These are phyloP conservation scores for Phalaenopsis equestris DNA, from an alignment of 106 monocot genomes.

Conservation along the genomic window DNA sequence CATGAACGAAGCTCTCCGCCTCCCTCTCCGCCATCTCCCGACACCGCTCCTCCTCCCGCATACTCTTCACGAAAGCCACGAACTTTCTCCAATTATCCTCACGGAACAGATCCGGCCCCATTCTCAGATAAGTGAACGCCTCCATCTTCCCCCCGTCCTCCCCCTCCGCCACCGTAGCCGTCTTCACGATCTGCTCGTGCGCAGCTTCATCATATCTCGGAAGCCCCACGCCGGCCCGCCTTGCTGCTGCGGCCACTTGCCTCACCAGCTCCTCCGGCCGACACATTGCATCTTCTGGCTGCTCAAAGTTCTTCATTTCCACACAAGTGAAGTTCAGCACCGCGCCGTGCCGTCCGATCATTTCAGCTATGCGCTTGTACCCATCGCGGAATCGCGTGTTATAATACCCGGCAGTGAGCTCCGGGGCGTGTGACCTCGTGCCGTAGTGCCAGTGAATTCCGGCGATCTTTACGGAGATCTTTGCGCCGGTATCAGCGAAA, in stretches of 20 bases:
- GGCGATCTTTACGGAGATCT: conserved; percentile 81
- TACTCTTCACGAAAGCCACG: conserved; percentile 60
- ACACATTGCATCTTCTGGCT: conserved; percentile 73
- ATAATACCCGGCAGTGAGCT: conserved; percentile 95
- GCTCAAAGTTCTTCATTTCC: conserved; percentile 82
- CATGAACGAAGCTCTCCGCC: conserved; percentile 32
- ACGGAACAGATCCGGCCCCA: conserved; percentile 52
- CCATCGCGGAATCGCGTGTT: conserved; percentile 76
- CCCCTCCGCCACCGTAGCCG: conserved; percentile 21
- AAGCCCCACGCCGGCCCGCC: conserved; percentile 44
- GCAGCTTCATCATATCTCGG: conserved; percentile 72
- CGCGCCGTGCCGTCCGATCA: conserved; percentile 65
- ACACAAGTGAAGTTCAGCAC: conserved; percentile 89
- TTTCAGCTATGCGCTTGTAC: conserved; percentile 63
- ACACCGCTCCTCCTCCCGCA: conserved; percentile 30
- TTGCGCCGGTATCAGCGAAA: conserved; percentile 32
- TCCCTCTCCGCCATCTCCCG: conserved; percentile 37
- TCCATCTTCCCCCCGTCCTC: conserved; percentile 27
- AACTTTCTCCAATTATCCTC: conserved; percentile 65
- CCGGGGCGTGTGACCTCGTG: conserved; percentile 70
- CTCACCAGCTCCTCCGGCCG: conserved; percentile 65
- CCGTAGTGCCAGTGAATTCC: conserved; percentile 99
- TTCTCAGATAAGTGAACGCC: conserved; percentile 80
- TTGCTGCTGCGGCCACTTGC: conserved; percentile 58
- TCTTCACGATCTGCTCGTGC: conserved; percentile 43